A percentile compares a stretch with the other conserved stretches of the same genome.
Evolutionary conservation across 1,284 basidiomycete species (phyloP).

Genomic region (Vanrija sp.): DNA sequence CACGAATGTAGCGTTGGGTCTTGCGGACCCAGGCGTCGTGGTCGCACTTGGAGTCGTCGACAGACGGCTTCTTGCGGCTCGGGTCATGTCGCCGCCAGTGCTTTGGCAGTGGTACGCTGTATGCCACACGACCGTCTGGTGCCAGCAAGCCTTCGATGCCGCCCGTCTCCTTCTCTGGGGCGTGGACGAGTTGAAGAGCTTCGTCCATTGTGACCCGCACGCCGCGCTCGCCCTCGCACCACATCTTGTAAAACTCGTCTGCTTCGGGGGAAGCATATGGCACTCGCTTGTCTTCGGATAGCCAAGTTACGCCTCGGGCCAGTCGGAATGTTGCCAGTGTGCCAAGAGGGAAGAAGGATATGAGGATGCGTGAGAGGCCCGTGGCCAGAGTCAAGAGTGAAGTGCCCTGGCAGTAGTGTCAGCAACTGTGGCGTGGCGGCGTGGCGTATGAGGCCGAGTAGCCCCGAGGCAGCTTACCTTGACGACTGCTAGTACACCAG

Average conservation of each 20-base stretch:
- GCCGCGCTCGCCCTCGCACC: slow-evolving; percentile 39
- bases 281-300: slow-evolving; percentile 20
- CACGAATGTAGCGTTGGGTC: slow-evolving; percentile 3
- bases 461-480: slow-evolving; percentile 34
- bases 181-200: slow-evolving; percentile 10
- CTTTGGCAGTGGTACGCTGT: slow-evolving; percentile 20
- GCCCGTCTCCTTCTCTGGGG: slow-evolving; percentile 6
- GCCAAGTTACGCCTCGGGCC: slow-evolving; percentile 22
- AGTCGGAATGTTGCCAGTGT: slow-evolving; percentile 33
- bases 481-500: slow-evolving; percentile 35
- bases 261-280: slow-evolving; percentile 32
- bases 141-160: slow-evolving; percentile 17
- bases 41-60: slow-evolving; percentile 5
- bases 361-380: slow-evolving; percentile 39
- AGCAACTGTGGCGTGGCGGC: not conserved
- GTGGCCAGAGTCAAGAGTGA: slow-evolving; percentile 42
- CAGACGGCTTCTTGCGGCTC: not conserved
- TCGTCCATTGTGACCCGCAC: slow-evolving; percentile 23
- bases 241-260: slow-evolving; percentile 41
- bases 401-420: slow-evolving; percentile 50
- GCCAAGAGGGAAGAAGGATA: slow-evolving; percentile 46
- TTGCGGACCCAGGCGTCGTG: slow-evolving; percentile 5
- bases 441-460: not conserved
- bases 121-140: slow-evolving; percentile 31
- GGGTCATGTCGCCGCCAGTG: not conserved